Base-by-base conservation (phyloP, 495 filamentous ascomycete genomes). In the Daldinia vernicosa region DNA sequence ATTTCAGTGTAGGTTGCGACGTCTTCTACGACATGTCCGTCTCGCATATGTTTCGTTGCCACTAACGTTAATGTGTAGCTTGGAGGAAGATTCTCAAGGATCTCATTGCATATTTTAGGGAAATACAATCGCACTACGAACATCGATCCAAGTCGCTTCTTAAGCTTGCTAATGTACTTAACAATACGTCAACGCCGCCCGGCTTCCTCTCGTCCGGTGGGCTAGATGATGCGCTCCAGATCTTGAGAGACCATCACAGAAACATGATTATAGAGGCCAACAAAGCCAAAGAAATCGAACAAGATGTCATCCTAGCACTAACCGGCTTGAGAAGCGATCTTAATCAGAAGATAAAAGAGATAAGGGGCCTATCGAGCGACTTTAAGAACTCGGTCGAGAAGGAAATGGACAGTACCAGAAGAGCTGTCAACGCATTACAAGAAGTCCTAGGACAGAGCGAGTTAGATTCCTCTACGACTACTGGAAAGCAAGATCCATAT, bases 31-130 rank as follows among this genome's bases (percentile, higher is more conserved):
- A 27, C 50, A 58, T 67, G 35, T 17, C 37, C 15, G 12, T 28
- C 6, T 61, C 19, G 17, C 27, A 37, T 35, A 17, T 57, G 47
- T 61, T 5, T 12, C 0, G 40, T 50, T 22, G 2, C 50, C 26
- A 15, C 45, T 72, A 33, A 72, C 40, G 27, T 19, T 14, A n/a
- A 19, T 33, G 50, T 53, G 22, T 69, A 97, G 95, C 92, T 57
- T 99, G 95, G 95, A 87, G 95, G 39, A 97, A 97, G 84, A 85
- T 97, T 12, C 86, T 99, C 32, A 99, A 99, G 78, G 94, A 97
- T 73, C 84, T 97, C 40, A 97, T 98, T 69, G 84, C 92, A 30
- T 99, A 97, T 78, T 98, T 97, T 79, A 89, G 93, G 70, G 95
- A 99, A 80, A 87, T 98, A 22, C 93, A 97, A 79, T 87, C 88